These are phyloP conservation scores for Aureobasidium sp. DNA, from an alignment of 2,329 filamentous ascomycete species.

Conservation along the genomic window DNA sequence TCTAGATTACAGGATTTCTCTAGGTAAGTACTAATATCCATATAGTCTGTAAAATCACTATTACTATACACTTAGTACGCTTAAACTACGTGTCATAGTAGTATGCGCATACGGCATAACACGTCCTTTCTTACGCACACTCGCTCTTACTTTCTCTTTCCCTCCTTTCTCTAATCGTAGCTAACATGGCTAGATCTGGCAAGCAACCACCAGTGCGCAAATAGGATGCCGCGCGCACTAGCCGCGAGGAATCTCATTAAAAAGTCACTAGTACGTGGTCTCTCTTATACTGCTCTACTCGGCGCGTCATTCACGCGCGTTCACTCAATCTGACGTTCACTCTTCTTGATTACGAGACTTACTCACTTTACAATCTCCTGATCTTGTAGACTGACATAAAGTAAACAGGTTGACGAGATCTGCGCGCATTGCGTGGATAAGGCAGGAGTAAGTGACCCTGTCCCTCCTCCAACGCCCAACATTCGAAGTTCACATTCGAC, in stretches of 20 bases:
- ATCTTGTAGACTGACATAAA: background rate
- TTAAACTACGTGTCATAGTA: background rate
- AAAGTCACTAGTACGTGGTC: background rate
- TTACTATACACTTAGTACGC: background rate
- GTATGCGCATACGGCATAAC: background rate
- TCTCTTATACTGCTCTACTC: background rate
- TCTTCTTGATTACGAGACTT: too few relatives aligned
- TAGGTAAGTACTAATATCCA: background rate
- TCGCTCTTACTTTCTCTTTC: background rate
- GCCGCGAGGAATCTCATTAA: background rate
- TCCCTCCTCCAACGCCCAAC: background rate
- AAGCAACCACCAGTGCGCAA: background rate
- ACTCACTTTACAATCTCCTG: too few relatives aligned
- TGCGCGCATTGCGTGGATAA: conserved; percentile 20
- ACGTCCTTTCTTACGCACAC: background rate
- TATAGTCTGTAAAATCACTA: background rate
- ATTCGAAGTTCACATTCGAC: background rate
- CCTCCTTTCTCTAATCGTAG: background rate
- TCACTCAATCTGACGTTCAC: background rate
- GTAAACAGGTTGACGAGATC: conserved; percentile 18
- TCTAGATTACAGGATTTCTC: background rate
- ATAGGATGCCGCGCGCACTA: background rate
- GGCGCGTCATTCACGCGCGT: background rate
- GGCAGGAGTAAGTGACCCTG: conserved; percentile 18
- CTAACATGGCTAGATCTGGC: background rate